Evolutionary conservation across 2,329 filamentous ascomycete genomes (phyloP), one percentile per base, ranked within the genome.

Genomic region (Penicillium brasilianum): DNA sequence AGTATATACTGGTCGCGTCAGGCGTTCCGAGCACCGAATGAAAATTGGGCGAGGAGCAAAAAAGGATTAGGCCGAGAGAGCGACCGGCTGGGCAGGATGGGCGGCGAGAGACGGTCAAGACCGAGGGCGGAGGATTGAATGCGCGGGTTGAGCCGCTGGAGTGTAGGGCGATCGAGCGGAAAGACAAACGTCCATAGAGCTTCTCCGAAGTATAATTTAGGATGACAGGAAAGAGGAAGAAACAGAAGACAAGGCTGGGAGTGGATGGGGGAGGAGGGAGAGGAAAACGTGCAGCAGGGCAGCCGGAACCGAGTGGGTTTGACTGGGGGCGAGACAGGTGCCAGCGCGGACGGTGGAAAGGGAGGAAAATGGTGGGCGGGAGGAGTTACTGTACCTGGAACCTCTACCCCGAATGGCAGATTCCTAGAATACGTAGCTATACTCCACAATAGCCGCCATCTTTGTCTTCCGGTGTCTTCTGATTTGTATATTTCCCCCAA

Each of bases 151-250:
- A 41, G 41, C 57, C 51, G 57, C 51, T 41, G n/a, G 39, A 44
- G 55, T 58, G 55, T 50, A 58, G 57, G 59, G 55, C 48, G 58
- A 59, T 50, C 22, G 39, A 52, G 28, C 18, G 43, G 22, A 48
- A 18, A 58, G 22, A 28, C 53, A 32, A 36, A 57, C 32, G 59
- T 57, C 59, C 62, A 64, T 64, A 61, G 63, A 58, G 49, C 53
- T 46, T 54, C 52, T 37, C 48, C 34, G 39, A 30, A 48, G 43
- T 32, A 56, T 37, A 22, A 49, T 56, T 22, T 57, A 48, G 22
- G 55, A 61, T n/a, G 48, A 25, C 5, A 53, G 55, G 39, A 46
- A 16, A 32, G n/a, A 18, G 34, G 51, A 46, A 54, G 46, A 54
- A 57, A 54, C 52, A 13, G 16, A 43, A 25, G 25, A 7, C n/a